phyloP scores from a whole-genome alignment of 2,329 filamentous ascomycete genomes.

The Stachybotrys chlorohalonatus region DNA sequence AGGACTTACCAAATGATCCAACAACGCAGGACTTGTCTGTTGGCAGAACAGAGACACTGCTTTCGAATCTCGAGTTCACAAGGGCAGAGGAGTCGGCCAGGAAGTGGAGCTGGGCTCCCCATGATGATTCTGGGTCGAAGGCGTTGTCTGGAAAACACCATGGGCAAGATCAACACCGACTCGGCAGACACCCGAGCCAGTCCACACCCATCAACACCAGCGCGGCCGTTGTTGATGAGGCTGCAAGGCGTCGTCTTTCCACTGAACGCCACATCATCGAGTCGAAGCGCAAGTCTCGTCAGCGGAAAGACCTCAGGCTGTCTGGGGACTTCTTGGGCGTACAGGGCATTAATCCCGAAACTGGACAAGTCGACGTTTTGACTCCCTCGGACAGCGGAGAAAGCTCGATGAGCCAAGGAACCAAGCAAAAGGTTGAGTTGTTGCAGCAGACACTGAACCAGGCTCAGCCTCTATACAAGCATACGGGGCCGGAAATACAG shows the following conservation, averaged over 20 bases:
- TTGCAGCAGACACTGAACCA: constrained; percentile 23
- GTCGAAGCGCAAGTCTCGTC: constrained; percentile 19
- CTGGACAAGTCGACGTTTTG: constrained; percentile 41
- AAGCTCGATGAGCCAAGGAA: constrained; percentile 21
- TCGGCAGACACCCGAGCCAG: not conserved
- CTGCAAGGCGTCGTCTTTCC: not conserved
- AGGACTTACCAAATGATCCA: constrained; percentile 10
- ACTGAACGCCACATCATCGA: constrained; percentile 13
- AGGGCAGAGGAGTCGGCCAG: not conserved
- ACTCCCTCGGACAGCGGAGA: constrained; percentile 39
- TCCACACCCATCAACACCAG: not conserved
- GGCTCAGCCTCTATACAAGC: constrained; percentile 22
- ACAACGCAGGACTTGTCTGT: not conserved
- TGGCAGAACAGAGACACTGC: not conserved
- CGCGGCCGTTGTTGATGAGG: not conserved
- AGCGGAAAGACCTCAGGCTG: constrained; percentile 37
- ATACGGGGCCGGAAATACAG: constrained; percentile 36
- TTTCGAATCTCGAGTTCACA: not conserved
- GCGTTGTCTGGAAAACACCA: not conserved
- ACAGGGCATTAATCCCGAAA: constrained; percentile 48
- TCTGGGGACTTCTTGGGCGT: constrained; percentile 52
- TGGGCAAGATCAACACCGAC: not conserved
- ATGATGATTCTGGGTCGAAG: constrained; percentile 2
- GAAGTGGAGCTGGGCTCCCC: constrained; percentile 11
- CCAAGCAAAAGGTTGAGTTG: constrained; percentile 19